Conservation (phyloP, 164 flowering plant genomes). For the Chimonanthus praecox region DNA sequence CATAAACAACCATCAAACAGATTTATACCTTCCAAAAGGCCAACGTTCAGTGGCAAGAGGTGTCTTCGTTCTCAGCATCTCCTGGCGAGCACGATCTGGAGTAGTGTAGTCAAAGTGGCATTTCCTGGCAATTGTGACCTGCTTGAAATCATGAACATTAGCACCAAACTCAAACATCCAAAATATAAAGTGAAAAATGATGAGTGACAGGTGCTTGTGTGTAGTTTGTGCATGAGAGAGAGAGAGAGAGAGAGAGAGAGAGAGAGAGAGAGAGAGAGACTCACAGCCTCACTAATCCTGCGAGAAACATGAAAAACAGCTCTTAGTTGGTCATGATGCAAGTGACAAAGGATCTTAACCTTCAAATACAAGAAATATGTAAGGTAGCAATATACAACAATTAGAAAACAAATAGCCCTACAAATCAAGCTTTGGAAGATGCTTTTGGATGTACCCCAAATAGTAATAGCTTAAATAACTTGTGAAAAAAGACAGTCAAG, state of each 20-base stretch:
- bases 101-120: conserved; percentile 82
- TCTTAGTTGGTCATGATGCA: conserved; percentile 89
- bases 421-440: neutral
- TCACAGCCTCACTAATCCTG: conserved; percentile 72
- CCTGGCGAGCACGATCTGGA: conserved; percentile 89
- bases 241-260: neutral
- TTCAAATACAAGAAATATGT: conserved; percentile 19
- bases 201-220: neutral
- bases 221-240: neutral
- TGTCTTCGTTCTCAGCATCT: conserved; percentile 65
- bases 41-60: conserved; percentile 77
- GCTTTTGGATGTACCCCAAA: neutral
- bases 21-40: conserved; percentile 63
- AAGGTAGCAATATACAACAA: no score
- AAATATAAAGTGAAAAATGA: neutral
- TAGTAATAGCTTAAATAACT: no score
- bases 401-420: no score
- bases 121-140: conserved; percentile 78
- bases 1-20: neutral
- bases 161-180: neutral
- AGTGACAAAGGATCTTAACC: conserved; percentile 85
- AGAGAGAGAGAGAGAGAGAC: conserved; percentile 25
- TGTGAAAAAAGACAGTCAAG: neutral
- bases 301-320: conserved; percentile 88
- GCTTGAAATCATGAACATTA: conserved; percentile 11